Percentiles rank a stretch among this genome's conserved stretches.
phyloP scores from a whole-genome alignment of 371 early-diverging fungal genomes.

The Polyrhizophydium stewartii region DNA sequence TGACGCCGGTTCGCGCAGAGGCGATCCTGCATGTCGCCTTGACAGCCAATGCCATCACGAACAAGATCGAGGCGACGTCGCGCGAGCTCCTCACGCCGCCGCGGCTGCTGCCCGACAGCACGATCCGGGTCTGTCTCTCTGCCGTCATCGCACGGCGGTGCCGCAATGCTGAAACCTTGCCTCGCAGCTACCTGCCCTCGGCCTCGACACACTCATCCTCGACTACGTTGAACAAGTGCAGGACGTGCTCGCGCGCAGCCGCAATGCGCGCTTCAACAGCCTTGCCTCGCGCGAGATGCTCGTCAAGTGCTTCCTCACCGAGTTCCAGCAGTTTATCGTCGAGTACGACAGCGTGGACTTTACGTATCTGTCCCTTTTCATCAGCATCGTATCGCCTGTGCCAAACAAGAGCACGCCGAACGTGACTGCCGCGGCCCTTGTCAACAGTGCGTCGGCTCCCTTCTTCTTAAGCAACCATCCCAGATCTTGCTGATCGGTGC shows the following conservation, averaged over 20 bases:
- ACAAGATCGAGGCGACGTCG: too few relatives aligned
- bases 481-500: too few relatives aligned
- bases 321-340: neutral
- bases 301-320: neutral
- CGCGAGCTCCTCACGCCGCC: too few relatives aligned
- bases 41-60: too few relatives aligned
- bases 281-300: neutral
- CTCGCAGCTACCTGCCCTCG: neutral
- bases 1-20: constrained; percentile 2
- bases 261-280: neutral
- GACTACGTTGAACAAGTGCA: neutral
- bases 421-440: neutral
- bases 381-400: neutral
- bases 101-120: too few relatives aligned
- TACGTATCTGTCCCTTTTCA: neutral
- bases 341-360: neutral
- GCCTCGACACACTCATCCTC: neutral
- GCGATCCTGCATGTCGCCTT: neutral
- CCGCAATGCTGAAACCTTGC: too few relatives aligned
- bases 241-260: neutral
- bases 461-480: neutral
- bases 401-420: neutral
- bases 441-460: neutral
- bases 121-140: too few relatives aligned
- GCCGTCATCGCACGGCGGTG: too few relatives aligned